Evolutionary conservation across 148 eudicot species (phyloP), one percentile per base, ranked within the genome.

Genomic region (Arbutus unedo): DNA sequence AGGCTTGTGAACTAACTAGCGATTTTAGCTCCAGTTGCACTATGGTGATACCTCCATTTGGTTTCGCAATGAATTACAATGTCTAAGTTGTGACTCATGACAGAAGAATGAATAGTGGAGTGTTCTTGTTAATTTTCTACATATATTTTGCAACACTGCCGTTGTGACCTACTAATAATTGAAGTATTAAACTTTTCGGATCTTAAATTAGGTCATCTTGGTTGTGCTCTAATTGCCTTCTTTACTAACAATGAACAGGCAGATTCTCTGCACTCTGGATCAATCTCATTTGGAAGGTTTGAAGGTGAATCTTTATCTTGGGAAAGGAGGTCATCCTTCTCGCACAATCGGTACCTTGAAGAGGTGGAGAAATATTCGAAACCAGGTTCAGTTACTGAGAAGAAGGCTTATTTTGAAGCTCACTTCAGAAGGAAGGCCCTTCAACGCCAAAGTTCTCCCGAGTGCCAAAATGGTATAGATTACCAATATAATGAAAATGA

Each of bases 301-400:
- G 97, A 93, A 77, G 62, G 70, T 3, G 95, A 93, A 84, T 85
- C 87, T 31, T 85, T 92, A 41, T 92, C 91, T 45, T 93, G 97
- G 97, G 97, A 93, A 83, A 90, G 93, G 85, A 89, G 91, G 82
- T 93, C 97, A 51, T 92, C 97, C 19, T 93, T 93, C 87, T 88
- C 92, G 3, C 95, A 92, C 85, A 93, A 93, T 74, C 79, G 92
- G 81, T 91, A 93, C 85, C 91, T 93, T 68, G 97, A 93, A 86
- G 97, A 93, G 78, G 93, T 90, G 31, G 95, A 92, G 87, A 93
- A 87, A 82, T 90, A 78, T 82, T 89, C 93, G 41, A 92, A 84
- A 81, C 91, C 95, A n/a, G 97, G 97, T 77, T 92, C 93, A 47
- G 97, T 93, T 53, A 92, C 88, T 51, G 91, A 93, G 87, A 93